Base-by-base conservation (phyloP, 2,329 filamentous ascomycete genomes). In the Taxawa tesnikishii region DNA sequence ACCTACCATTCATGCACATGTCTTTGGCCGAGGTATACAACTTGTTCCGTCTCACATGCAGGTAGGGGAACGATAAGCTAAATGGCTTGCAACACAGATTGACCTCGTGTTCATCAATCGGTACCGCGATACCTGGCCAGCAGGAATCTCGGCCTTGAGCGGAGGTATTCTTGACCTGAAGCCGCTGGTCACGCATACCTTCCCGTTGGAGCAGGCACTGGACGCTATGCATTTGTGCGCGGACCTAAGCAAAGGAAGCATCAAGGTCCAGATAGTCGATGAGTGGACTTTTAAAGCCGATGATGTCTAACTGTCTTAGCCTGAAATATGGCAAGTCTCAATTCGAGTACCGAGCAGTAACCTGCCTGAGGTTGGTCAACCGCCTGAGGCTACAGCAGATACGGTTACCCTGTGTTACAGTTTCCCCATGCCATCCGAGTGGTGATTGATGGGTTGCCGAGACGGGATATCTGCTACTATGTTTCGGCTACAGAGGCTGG, bases 51-150 rank as follows among this genome's bases (percentile, higher is more conserved):
- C 29, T 6, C 15, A 14, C 14, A 8, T 18, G 6, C 26, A 14
- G 6, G 15, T 11, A 15, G 18, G n/a, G 26, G 16, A 15, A 11
- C 24, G 9, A 6, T 13, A 12, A 15, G 12, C 15, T 5, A 13
- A 9, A 11, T 29, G 23, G 13, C 15, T 13, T 6, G 7, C 5
- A 6, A 28, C 31, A 17, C 31, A 40, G 38, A 38, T 81, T 40
- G 65, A 79, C 42, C 58, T 82, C 15, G 70, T 68, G 23, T 82
- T 82, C 54, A 81, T 80, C 48, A 80, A 82, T 50, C 63, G 77
- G 6, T 82, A 81, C 48, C 62, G 67, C 25, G 74, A 81, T 45
- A 80, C 75, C 0, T 82, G 77, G 76, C 75, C 76, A 0, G 65
- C 69, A 0, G 77, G 72, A 0, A 75, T 82, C 19, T 61, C 68